phyloP scores from a whole-genome alignment of 2,329 filamentous ascomycete species.

The Fusarium sp. region DNA sequence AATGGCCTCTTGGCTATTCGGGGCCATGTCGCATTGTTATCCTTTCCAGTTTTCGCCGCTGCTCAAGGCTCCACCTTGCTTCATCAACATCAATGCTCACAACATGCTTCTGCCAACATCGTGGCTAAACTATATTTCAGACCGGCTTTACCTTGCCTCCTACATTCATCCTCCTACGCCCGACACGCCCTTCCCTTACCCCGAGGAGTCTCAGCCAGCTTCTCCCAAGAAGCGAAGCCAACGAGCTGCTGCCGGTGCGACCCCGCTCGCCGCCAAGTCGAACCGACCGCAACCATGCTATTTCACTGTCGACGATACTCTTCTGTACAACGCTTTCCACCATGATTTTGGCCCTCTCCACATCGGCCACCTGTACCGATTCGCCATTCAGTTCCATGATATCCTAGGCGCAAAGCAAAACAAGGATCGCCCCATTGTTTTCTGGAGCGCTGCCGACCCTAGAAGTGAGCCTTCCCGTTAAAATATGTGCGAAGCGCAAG shows the following conservation, averaged over 20 bases:
- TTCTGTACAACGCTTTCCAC: constrained; percentile 98
- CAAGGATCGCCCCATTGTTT: constrained; percentile 88
- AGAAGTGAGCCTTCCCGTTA: constrained; percentile 70
- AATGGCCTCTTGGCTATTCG: constrained; percentile 17
- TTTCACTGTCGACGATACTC: constrained; percentile 91
- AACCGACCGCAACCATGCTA: constrained; percentile 75
- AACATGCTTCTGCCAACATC: constrained; percentile 28
- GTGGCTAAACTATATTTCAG: constrained; percentile 59
- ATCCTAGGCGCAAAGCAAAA: constrained; percentile 92
- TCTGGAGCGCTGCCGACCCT: constrained; percentile 93
- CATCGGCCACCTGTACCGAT: constrained; percentile 96
- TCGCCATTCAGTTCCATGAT: constrained; percentile 95
- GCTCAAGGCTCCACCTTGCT: constrained; percentile 15
- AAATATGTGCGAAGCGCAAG: not conserved
- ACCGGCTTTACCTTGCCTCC: constrained; percentile 93
- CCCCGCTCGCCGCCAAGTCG: constrained; percentile 43
- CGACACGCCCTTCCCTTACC: constrained; percentile 88
- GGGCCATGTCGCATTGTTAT: constrained; percentile 47
- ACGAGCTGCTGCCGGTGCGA: constrained; percentile 64
- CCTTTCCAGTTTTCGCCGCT: constrained; percentile 16
- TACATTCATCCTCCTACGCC: constrained; percentile 84
- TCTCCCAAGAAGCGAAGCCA: constrained; percentile 55
- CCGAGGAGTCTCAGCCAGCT: constrained; percentile 67
- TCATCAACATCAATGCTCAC: constrained; percentile 12
- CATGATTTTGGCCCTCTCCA: constrained; percentile 98